Percentiles rank a stretch among this genome's conserved stretches.
Conservation (phyloP, 1,139 yeast species). For the Geotrichum candidum region DNA sequence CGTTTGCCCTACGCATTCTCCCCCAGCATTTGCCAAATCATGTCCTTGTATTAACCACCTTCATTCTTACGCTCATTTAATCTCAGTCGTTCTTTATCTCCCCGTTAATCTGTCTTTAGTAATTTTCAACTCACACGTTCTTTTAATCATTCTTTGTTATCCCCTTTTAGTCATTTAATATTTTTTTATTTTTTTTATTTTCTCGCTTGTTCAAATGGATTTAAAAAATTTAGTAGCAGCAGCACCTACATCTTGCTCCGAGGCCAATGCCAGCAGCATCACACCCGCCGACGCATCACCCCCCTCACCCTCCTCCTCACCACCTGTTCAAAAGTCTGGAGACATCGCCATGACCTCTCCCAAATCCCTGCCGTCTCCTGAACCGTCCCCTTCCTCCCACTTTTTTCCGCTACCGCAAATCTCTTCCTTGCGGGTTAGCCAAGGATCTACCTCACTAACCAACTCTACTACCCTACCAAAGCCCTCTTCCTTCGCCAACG, state of each 20-base stretch:
- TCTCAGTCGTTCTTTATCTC: neutral
- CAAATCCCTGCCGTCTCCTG: constrained; percentile 16
- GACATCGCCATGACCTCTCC: neutral
- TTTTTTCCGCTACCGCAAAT: constrained; percentile 13
- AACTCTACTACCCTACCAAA: neutral
- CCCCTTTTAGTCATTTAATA: neutral
- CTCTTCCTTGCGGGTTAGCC: constrained; percentile 7
- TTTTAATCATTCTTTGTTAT: neutral
- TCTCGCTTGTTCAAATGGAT: constrained; percentile 8
- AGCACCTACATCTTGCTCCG: neutral
- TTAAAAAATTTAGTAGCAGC: constrained; percentile 14
- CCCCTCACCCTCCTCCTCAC: constrained; percentile 2
- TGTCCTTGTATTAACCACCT: neutral
- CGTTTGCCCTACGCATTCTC: too few species aligned
- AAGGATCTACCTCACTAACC: neutral
- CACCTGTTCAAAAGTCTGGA: neutral
- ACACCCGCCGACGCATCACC: neutral
- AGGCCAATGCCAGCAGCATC: neutral
- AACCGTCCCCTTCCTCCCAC: constrained; percentile 17
- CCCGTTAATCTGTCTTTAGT: neutral
- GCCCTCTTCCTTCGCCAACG: neutral
- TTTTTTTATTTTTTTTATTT: neutral
- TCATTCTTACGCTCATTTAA: neutral
- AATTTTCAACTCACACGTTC: neutral
- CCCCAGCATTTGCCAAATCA: neutral